Base-by-base conservation (phyloP, 176 grass and related monocot species). In the Juncus effusus region DNA sequence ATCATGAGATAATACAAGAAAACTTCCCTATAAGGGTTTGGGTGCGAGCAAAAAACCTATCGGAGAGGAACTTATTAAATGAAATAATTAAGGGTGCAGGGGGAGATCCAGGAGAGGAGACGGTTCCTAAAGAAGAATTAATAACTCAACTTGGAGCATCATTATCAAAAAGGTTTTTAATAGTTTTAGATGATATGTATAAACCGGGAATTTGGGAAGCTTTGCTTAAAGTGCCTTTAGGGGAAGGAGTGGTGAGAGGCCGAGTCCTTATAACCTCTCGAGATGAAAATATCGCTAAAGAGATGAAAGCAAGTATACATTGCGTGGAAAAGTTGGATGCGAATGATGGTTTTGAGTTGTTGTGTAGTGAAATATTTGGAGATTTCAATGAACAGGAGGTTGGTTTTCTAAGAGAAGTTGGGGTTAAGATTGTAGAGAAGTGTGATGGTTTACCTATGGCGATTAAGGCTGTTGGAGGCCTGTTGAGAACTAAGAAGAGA, bases 111-210 rank as follows among this genome's bases (percentile, higher is more conserved):
- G 54, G 51, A 10, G 52, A 53, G 50, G 91, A 78, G 9, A 53
- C 36, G 0, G 61, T 77, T 40, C 69, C 38, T 67, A 88, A 49
- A 62, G 70, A 81, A 42, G 91, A 96, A 37, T 73, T 96, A 5
- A 51, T 87, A 3, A 3, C 6, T 13, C 64, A 60, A 56, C 76
- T 96, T 38, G 28, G 62, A n/a, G 78, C 79, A 54, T 45, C 78
- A 40, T 79, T 91, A 69, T 71, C 79, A 0, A 78, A 84, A 72
- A 87, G 73, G 38, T 91, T 91, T 39, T 70, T 96, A 5, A 63
- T 96, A 40, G 62, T 96, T 49, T 61, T 96, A 19, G 91, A 96
- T 78, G 91, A 88, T 81, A 71, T 96, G 63, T 65, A 84, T 68
- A 87, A 13, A 42, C 42, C 67, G 0, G 41, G 58, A 38, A 51